Evolutionary conservation across 73 alveolate genomes (phyloP), one percentile per base, ranked within the genome.

Genomic region (Symbiodinium natans): DNA sequence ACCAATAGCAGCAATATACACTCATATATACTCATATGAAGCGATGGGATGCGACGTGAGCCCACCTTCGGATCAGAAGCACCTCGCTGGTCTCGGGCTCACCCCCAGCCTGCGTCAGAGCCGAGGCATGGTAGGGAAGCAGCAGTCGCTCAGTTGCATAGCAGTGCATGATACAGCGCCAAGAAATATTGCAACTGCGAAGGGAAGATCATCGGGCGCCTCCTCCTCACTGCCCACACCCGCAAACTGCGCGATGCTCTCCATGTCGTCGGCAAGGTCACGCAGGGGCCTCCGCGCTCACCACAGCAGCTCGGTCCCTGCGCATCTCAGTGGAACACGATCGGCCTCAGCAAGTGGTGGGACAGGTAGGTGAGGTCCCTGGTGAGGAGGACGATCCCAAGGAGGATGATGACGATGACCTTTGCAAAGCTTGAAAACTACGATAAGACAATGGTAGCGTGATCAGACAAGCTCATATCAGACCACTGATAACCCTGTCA

Each of bases 251-350:
- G 98, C 98, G 36, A 92, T 92, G 92, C 98, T 92, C 43, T 92
- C 98, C 98, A 92, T 92, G 90, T 92, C 98, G 27, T 92, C 98
- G 21, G 98, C 92, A 52, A 92, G 54, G 25, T 92, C 98, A n/a
- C 98, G 90, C 89, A 90, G 21, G n/a, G 97, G 97, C 97, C 97
- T 89, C 36, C 48, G 29, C 21, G 39, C 23, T 19, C 83, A 13
- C 11, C 33, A 27, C 83, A 25, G 36, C 41, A 25, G 29, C 15
- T 31, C 40, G 33, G 38, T 9, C 40, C 38, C 33, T 5, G 31
- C 33, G 11, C 38, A 4, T 5, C 82, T 9, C 40, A 68, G 17
- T 3, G 33, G 40, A 15, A 15, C 74, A 54, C 21, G 74, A 15
- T 15, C 21, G 27, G 92, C 98, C 98, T 74, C 80, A 92, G 34